Evolutionary conservation across 2,329 filamentous ascomycete genomes (phyloP).

Genomic region (Rutstroemia sp.): DNA sequence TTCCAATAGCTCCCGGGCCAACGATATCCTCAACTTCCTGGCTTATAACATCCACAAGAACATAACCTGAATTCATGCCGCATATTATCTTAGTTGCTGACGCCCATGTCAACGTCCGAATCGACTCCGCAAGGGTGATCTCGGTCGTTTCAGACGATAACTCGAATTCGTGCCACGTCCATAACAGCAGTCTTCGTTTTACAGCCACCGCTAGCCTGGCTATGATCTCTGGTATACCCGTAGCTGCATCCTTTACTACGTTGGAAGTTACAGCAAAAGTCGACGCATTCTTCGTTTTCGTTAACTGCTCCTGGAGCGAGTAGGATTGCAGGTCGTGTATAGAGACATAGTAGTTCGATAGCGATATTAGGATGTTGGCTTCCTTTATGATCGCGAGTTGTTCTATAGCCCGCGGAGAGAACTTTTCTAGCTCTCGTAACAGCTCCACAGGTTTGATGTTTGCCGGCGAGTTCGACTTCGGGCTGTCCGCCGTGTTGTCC

Average conservation of each 20-base stretch:
- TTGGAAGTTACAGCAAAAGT: conserved; percentile 93
- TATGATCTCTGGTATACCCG: conserved; percentile 86
- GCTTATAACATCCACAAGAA: conserved; percentile 77
- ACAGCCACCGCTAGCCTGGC: conserved; percentile 86
- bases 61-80: conserved; percentile 86
- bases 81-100: conserved; percentile 80
- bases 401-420: conserved; percentile 82
- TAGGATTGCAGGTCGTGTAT: conserved; percentile 86
- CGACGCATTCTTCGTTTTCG: conserved; percentile 79
- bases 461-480: conserved; percentile 14
- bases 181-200: conserved; percentile 81
- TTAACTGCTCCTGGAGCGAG: conserved; percentile 68
- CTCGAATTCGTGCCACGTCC: conserved; percentile 96
- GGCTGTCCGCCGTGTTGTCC: conserved; percentile 19
- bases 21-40: conserved; percentile 70
- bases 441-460: conserved; percentile 63
- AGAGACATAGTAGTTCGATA: conserved; percentile 84
- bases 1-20: conserved; percentile 65
- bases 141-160: conserved; percentile 66
- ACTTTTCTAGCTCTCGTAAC: conserved; percentile 87
- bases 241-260: conserved; percentile 81
- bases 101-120: conserved; percentile 88
- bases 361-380: conserved; percentile 80
- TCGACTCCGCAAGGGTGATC: conserved; percentile 71
- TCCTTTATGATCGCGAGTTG: conserved; percentile 96